A percentile compares a stretch with the other conserved stretches of the same genome.
These are phyloP conservation scores for Houttuynia cordata DNA, from an alignment of 164 flowering plant genomes.

Conservation along the genomic window DNA sequence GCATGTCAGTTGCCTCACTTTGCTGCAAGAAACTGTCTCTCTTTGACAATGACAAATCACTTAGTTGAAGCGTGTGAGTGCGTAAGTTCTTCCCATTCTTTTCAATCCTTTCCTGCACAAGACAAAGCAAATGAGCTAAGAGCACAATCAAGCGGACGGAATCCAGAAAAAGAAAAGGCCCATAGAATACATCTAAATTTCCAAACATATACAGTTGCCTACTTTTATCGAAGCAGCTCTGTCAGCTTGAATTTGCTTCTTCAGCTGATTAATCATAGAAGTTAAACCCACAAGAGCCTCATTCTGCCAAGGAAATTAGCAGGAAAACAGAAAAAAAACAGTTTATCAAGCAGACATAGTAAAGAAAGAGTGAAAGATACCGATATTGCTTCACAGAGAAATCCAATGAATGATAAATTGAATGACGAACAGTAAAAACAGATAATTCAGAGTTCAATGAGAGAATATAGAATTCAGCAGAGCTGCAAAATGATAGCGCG, in stretches of 20 bases:
- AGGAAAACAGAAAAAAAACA: background rate
- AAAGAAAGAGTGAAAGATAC: no score
- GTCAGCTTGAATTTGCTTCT: slow-evolving; percentile 54
- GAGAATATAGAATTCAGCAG: no score
- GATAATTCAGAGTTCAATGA: no score
- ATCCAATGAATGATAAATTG: no score
- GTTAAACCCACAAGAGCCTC: slow-evolving; percentile 11
- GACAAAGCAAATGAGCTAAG: background rate
- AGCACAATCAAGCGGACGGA: background rate
- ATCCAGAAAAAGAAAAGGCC: background rate
- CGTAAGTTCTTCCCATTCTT: slow-evolving; percentile 38
- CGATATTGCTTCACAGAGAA: no score
- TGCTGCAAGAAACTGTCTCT: slow-evolving; percentile 13
- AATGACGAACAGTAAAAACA: no score
- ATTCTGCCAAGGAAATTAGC: background rate
- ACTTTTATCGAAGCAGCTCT: slow-evolving; percentile 48
- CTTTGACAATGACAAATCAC: slow-evolving; percentile 19
- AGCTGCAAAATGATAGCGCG: no score
- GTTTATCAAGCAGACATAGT: no score
- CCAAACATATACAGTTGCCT: slow-evolving; percentile 17
- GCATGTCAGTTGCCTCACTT: slow-evolving; percentile 25
- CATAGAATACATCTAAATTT: background rate
- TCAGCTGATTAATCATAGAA: slow-evolving; percentile 35
- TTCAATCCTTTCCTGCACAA: slow-evolving; percentile 50
- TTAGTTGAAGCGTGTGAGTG: slow-evolving; percentile 26